Conservation (phyloP, 768 basidiomycete species). For the Mycena filopes region DNA sequence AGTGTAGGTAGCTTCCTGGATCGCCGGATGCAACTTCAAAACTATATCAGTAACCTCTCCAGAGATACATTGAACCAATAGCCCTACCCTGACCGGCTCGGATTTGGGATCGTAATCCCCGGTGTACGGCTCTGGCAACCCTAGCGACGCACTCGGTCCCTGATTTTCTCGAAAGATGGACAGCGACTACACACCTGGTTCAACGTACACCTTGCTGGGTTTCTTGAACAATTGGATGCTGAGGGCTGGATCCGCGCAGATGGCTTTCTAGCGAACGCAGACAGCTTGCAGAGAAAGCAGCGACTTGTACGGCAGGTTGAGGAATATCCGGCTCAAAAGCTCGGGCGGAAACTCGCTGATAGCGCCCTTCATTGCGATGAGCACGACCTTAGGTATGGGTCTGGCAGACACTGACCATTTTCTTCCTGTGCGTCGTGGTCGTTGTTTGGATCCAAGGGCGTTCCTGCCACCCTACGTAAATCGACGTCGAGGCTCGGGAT, state of each 20-base stretch:
- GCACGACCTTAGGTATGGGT: background rate
- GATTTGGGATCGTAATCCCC: too few relatives aligned
- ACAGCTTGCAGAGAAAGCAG: slow-evolving; percentile 2
- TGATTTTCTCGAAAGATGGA: background rate
- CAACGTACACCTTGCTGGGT: slow-evolving; percentile 1
- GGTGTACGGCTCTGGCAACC: too few relatives aligned
- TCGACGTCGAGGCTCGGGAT: too few relatives aligned
- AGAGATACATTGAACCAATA: too few relatives aligned
- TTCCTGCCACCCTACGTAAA: too few relatives aligned
- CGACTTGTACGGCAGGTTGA: background rate
- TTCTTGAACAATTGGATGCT: background rate
- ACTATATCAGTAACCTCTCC: too few relatives aligned
- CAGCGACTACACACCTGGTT: background rate
- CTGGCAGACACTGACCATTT: background rate
- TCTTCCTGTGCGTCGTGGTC: too few relatives aligned
- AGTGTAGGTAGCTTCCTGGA: too few relatives aligned
- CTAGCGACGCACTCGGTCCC: too few relatives aligned
- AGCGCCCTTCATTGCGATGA: background rate
- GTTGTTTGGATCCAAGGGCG: too few relatives aligned
- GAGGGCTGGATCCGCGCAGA: background rate
- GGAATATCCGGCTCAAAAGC: background rate
- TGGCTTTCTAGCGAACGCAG: background rate
- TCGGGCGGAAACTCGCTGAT: background rate
- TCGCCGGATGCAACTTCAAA: too few relatives aligned
- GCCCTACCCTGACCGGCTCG: too few relatives aligned